Conservation (phyloP, 805 yeast species). For the Candida mattraensis region DNA sequence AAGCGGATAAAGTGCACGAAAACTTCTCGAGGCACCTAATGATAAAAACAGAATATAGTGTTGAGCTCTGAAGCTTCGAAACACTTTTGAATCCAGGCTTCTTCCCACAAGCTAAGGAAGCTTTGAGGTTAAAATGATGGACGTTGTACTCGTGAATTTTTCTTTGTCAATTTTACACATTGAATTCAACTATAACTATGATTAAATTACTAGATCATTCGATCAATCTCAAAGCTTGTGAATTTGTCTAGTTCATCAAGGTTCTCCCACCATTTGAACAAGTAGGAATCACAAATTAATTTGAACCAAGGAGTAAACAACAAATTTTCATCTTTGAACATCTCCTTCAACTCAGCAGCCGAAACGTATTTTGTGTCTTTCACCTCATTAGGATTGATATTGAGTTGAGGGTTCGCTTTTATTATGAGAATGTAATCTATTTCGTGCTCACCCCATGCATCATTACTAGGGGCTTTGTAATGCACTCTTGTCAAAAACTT, state of each 20-base stretch:
- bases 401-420: conserved; percentile 47
- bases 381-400: conserved; percentile 80
- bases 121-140: too few relatives aligned
- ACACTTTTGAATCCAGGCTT: too few relatives aligned
- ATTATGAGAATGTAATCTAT: conserved; percentile 90
- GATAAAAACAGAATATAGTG: too few relatives aligned
- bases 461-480: conserved; percentile 82
- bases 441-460: conserved; percentile 95
- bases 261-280: conserved; percentile 92
- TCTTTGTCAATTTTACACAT: too few relatives aligned
- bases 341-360: conserved; percentile 59
- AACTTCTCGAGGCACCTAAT: too few relatives aligned
- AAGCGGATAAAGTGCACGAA: too few relatives aligned
- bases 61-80: too few relatives aligned
- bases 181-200: too few relatives aligned
- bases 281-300: conserved; percentile 85
- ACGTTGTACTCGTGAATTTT: not conserved
- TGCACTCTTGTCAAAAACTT: conserved; percentile 91
- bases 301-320: conserved; percentile 98
- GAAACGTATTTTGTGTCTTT: conserved; percentile 76
- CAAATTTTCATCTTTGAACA: conserved; percentile 66
- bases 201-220: conserved; percentile 39
- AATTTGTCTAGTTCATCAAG: conserved; percentile 57
- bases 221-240: conserved; percentile 46
- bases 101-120: too few relatives aligned